These are phyloP conservation scores for Fomes fomentarius DNA, from an alignment of 1,284 basidiomycete species.

Conservation along the genomic window DNA sequence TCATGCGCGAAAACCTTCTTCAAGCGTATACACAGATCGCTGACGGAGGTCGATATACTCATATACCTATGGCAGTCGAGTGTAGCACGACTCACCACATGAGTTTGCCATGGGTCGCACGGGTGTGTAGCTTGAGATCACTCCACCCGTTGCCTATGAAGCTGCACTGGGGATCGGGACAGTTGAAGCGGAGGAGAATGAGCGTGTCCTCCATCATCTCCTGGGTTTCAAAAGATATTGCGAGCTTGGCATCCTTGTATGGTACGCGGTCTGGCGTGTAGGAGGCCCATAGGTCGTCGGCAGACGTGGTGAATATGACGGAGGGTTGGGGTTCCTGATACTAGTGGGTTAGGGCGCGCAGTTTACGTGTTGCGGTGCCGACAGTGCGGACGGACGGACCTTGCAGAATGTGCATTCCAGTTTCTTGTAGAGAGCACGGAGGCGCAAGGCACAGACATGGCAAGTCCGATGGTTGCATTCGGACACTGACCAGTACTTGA, in stretches of 20 bases:
- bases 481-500: constrained; percentile 89
- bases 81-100: constrained; percentile 70
- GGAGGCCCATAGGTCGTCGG: constrained; percentile 65
- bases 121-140: constrained; percentile 82
- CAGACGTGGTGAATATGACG: constrained; percentile 82
- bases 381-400: constrained; percentile 45
- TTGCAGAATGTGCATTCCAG: constrained; percentile 97
- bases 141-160: constrained; percentile 88
- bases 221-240: constrained; percentile 86
- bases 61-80: background rate
- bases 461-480: constrained; percentile 93
- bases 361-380: background rate
- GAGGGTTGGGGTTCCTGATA: constrained; percentile 75
- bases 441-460: constrained; percentile 90
- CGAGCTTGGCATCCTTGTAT: constrained; percentile 78
- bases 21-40: constrained; percentile 86
- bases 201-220: constrained; percentile 96
- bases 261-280: constrained; percentile 61
- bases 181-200: constrained; percentile 90
- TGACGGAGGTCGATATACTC: constrained; percentile 32
- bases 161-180: constrained; percentile 81
- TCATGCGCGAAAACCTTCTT: constrained; percentile 98
- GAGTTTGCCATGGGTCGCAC: constrained; percentile 74
- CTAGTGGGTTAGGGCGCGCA: constrained; percentile 3
- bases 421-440: constrained; percentile 94